Percentiles rank a stretch among this genome's conserved stretches.
Conservation (phyloP, 352 stramenopile genomes). For the Phytopythium mirpurense region DNA sequence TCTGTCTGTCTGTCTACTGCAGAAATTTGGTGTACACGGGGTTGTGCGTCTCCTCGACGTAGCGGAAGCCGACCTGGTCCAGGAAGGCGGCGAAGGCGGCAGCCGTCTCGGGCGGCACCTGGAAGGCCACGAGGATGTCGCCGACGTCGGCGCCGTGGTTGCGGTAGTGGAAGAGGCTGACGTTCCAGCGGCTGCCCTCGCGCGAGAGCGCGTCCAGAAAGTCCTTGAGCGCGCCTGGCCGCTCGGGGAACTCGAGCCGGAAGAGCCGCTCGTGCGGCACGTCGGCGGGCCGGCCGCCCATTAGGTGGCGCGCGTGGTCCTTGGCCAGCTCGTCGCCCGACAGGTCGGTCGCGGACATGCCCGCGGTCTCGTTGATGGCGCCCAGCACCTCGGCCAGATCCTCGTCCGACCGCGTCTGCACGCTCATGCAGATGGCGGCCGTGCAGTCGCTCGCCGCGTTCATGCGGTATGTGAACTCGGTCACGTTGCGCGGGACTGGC, state of each 20-base stretch:
- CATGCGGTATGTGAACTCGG: conserved; percentile 98
- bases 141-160: conserved; percentile 99
- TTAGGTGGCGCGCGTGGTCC: conserved; percentile 92
- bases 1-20: conserved; percentile 28
- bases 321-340: conserved; percentile 96
- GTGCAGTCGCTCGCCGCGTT: conserved; percentile 56
- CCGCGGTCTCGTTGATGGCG: conserved; percentile 56
- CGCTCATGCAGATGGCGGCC: conserved; percentile 95
- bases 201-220: conserved; percentile 89
- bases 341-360: conserved; percentile 93
- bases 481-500: conserved; percentile 82
- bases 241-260: conserved; percentile 95
- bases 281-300: conserved; percentile 84
- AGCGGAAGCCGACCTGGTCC: conserved; percentile 65
- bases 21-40: conserved; percentile 76
- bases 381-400: conserved; percentile 61
- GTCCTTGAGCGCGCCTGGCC: conserved; percentile 85
- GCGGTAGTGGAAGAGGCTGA: conserved; percentile 98
- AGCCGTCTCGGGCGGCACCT: conserved; percentile 75
- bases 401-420: conserved; percentile 84
- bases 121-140: conserved; percentile 95
- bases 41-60: conserved; percentile 83
- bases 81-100: conserved; percentile 61
- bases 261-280: conserved; percentile 94
- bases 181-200: conserved; percentile 88